Evolutionary conservation across 2,329 filamentous ascomycete species (phyloP).

Genomic region (Colletotrichum sp.): DNA sequence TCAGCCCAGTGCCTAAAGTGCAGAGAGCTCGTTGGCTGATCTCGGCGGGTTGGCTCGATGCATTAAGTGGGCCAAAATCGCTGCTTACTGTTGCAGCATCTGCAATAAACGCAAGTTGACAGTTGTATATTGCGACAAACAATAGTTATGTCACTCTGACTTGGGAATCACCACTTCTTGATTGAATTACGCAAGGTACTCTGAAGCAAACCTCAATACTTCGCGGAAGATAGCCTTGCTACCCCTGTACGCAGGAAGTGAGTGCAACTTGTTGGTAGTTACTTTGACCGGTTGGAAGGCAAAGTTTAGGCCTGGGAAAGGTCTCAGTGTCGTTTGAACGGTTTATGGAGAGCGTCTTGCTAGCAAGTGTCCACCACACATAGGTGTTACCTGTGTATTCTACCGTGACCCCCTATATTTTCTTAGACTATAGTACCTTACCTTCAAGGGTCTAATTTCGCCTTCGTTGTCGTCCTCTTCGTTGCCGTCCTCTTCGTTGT

Average conservation of each 20-base stretch:
- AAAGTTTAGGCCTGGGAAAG: not conserved
- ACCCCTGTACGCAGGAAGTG: not conserved
- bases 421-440: too few relatives aligned
- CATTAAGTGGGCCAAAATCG: not conserved
- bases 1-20: not conserved
- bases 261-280: not conserved
- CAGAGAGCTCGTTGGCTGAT: not conserved
- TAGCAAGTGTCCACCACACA: too few relatives aligned
- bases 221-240: not conserved
- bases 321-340: not conserved
- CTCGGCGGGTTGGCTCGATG: not conserved
- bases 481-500: too few relatives aligned
- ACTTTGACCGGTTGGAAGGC: not conserved
- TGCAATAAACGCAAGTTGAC: not conserved
- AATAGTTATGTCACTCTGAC: not conserved
- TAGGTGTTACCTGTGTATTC: too few relatives aligned
- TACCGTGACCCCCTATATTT: too few relatives aligned
- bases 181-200: not conserved
- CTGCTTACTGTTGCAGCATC: too few relatives aligned
- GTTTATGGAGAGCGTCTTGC: too few relatives aligned
- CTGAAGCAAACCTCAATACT: not conserved
- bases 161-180: not conserved
- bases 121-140: not conserved
- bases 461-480: too few relatives aligned
- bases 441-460: too few relatives aligned